Percentiles rank a stretch among this genome's conserved stretches.
Evolutionary conservation across 441 rosid genomes (phyloP).

Genomic region (Viola pubescens): DNA sequence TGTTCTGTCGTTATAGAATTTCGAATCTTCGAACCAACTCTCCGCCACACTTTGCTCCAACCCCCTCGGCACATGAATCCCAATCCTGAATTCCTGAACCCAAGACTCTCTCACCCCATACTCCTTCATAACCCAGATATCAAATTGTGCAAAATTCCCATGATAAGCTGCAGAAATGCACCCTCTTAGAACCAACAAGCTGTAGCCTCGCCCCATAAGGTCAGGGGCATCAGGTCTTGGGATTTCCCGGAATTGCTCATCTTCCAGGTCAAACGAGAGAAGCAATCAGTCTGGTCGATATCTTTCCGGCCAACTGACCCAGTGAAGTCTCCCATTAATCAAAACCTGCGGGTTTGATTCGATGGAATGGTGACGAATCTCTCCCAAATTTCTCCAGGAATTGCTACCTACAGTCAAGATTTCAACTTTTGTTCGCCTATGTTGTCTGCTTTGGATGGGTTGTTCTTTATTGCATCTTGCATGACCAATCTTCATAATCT

Average conservation of each 20-base stretch:
- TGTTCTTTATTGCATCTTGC: neutral
- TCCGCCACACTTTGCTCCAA: neutral
- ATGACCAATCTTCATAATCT: constrained; percentile 15
- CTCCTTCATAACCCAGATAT: constrained; percentile 32
- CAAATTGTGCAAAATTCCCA: neutral
- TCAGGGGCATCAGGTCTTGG: constrained; percentile 6
- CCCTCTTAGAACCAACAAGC: constrained; percentile 13
- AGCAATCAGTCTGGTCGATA: neutral
- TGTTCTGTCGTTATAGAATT: neutral
- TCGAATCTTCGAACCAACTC: neutral
- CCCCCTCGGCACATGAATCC: constrained; percentile 8
- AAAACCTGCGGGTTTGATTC: constrained; percentile 9
- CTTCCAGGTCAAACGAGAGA: constrained; percentile 23
- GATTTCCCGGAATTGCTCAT: constrained; percentile 22
- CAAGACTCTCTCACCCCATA: constrained; percentile 27
- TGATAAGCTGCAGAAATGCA: constrained; percentile 21
- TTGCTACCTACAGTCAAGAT: constrained; percentile 16
- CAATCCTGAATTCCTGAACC: constrained; percentile 19
- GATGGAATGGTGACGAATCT: neutral
- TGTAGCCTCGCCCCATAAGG: neutral
- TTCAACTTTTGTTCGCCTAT: constrained; percentile 7
- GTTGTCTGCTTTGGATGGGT: neutral
- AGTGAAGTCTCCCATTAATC: constrained; percentile 26
- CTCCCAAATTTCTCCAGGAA: constrained; percentile 19
- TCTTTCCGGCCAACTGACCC: constrained; percentile 15